phyloP scores from a whole-genome alignment of 2,329 filamentous ascomycete species.

The Fusarium illudens region DNA sequence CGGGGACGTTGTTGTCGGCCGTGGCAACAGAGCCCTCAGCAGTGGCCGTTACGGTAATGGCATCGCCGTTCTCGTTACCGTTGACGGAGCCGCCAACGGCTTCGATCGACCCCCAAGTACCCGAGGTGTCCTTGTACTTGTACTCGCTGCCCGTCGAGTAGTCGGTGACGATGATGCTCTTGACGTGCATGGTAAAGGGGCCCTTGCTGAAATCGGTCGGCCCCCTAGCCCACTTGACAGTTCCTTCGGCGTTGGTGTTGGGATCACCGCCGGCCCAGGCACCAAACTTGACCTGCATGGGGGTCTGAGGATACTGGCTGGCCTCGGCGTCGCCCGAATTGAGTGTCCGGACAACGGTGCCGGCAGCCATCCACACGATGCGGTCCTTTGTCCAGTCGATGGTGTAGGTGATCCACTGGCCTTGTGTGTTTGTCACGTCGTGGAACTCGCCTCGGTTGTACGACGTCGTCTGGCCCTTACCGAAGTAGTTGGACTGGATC shows the following conservation, averaged over 20 bases:
- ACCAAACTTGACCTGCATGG: slow-evolving; percentile 93
- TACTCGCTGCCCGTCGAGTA: slow-evolving; percentile 93
- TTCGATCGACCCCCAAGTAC: slow-evolving; percentile 82
- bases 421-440: slow-evolving; percentile 72
- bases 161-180: slow-evolving; percentile 79
- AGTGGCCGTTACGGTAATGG: slow-evolving; percentile 60
- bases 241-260: slow-evolving; percentile 75
- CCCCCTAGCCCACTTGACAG: slow-evolving; percentile 89
- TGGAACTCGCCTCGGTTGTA: slow-evolving; percentile 91
- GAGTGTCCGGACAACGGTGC: slow-evolving; percentile 78
- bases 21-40: slow-evolving; percentile 72
- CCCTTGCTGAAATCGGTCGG: slow-evolving; percentile 83
- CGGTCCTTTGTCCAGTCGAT: slow-evolving; percentile 90
- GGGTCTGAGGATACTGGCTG: slow-evolving; percentile 90
- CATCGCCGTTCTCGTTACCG: slow-evolving; percentile 66
- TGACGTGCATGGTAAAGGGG: slow-evolving; percentile 87
- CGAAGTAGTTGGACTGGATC: slow-evolving; percentile 98
- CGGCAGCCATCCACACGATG: slow-evolving; percentile 88
- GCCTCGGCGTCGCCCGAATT: slow-evolving; percentile 72
- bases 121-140: slow-evolving; percentile 79
- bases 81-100: slow-evolving; percentile 82
- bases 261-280: slow-evolving; percentile 92
- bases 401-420: slow-evolving; percentile 82
- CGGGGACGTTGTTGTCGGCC: slow-evolving; percentile 72
- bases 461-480: slow-evolving; percentile 84